Evolutionary conservation across 1,139 yeast genomes (phyloP).

Genomic region (Wickerhamiella pararugosa): DNA sequence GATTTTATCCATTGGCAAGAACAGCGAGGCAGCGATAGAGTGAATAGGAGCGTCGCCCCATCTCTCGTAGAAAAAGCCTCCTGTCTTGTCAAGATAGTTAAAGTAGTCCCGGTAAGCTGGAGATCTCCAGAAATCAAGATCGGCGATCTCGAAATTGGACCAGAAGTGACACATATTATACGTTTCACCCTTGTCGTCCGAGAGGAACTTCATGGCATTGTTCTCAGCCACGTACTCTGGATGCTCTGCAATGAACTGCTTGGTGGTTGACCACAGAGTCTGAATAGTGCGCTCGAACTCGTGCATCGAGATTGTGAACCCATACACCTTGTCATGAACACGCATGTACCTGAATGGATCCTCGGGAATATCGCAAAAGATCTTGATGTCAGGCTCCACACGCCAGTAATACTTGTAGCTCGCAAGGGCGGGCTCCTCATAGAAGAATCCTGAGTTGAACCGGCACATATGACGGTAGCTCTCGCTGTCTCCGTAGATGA

Average conservation of each 20-base stretch:
- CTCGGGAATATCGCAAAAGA: conserved; percentile 69
- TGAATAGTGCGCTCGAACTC: conserved; percentile 72
- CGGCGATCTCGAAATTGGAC: conserved; percentile 83
- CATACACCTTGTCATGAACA: conserved; percentile 58
- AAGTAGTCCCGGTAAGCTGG: conserved; percentile 55
- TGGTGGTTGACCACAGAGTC: conserved; percentile 69
- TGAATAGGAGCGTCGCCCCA: conserved; percentile 97
- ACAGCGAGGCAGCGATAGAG: conserved; percentile 60
- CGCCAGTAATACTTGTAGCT: conserved; percentile 89
- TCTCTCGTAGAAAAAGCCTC: conserved; percentile 85
- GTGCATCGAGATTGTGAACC: conserved; percentile 70
- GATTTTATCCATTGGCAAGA: conserved; percentile 47
- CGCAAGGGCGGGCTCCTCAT: conserved; percentile 55
- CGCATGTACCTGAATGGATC: conserved; percentile 77
- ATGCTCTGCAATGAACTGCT: conserved; percentile 45
- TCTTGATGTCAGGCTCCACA: conserved; percentile 80
- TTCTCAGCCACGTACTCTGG: conserved; percentile 44
- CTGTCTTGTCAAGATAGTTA: conserved; percentile 53
- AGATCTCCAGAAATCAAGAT: conserved; percentile 60
- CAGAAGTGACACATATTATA: conserved; percentile 83
- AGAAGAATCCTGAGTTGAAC: conserved; percentile 84
- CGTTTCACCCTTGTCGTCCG: conserved; percentile 47
- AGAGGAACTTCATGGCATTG: conserved; percentile 54
- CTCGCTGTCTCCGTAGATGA: conserved; percentile 54
- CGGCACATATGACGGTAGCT: conserved; percentile 85